phyloP scores from a whole-genome alignment of 1,139 yeast genomes.

The Pneumocystis canis region DNA sequence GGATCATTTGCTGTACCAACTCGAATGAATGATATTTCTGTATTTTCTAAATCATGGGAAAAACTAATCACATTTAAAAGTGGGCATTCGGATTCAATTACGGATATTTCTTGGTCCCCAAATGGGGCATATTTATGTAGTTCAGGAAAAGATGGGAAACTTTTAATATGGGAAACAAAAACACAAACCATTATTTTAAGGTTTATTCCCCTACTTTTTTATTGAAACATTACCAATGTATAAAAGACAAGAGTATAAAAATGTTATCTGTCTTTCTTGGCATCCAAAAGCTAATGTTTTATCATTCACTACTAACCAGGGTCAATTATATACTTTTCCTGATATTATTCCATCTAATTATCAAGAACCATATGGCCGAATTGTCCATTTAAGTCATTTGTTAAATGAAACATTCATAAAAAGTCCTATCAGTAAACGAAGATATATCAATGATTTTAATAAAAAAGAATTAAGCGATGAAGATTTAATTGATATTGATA shows the following conservation, averaged over 20 bases:
- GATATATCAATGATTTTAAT: conserved; percentile 20
- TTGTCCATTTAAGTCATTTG: conserved; percentile 14
- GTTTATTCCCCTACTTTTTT: not conserved
- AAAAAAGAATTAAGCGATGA: conserved; percentile 14
- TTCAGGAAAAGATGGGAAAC: conserved; percentile 32
- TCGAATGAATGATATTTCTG: conserved; percentile 16
- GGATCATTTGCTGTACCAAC: conserved; percentile 46
- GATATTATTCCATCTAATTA: conserved; percentile 13
- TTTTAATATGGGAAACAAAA: conserved; percentile 42
- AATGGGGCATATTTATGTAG: conserved; percentile 43
- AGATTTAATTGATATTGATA: conserved; percentile 14
- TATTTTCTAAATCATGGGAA: conserved; percentile 13
- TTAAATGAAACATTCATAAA: conserved; percentile 15
- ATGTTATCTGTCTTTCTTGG: conserved; percentile 23
- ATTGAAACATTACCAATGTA: not conserved
- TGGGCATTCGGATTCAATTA: conserved; percentile 29
- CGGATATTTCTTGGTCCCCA: conserved; percentile 46
- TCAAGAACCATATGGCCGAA: conserved; percentile 11
- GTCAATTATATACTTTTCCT: conserved; percentile 22
- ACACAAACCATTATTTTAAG: conserved; percentile 16
- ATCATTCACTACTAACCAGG: conserved; percentile 23
- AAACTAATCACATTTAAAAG: conserved; percentile 11
- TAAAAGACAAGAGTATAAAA: conserved; percentile 13
- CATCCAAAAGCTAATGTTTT: conserved; percentile 25
- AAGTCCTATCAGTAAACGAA: conserved; percentile 22